Conservation (phyloP, 352 stramenopile species). For the Peronosclerospora sorghi region DNA sequence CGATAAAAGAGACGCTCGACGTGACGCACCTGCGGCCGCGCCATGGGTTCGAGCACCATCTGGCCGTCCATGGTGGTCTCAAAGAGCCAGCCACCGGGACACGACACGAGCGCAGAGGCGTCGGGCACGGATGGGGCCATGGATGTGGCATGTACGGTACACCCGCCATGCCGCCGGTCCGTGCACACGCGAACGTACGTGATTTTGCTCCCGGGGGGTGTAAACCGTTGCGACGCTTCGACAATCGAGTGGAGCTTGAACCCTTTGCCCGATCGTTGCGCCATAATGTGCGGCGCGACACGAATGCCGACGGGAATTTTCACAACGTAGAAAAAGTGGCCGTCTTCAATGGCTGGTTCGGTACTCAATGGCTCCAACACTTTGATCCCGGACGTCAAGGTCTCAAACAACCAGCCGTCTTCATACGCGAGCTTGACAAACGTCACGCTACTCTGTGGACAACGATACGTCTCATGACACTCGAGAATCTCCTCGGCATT, state of each 20-base stretch:
- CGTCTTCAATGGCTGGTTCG: conserved; percentile 52
- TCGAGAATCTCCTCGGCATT: conserved; percentile 80
- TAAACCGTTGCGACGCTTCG: conserved; percentile 74
- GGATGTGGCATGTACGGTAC: conserved; percentile 13
- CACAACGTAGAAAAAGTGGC: conserved; percentile 79
- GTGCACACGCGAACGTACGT: conserved; percentile 77
- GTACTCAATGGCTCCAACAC: conserved; percentile 58
- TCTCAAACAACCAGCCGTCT: conserved; percentile 74
- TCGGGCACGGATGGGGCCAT: too few species aligned
- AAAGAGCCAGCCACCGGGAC: conserved; percentile 75
- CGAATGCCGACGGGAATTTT: conserved; percentile 75
- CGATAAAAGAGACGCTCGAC: conserved; percentile 74
- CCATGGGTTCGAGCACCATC: conserved; percentile 58
- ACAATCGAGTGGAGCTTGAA: conserved; percentile 79
- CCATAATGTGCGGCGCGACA: conserved; percentile 76
- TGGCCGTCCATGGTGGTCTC: conserved; percentile 80
- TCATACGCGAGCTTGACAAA: conserved; percentile 79
- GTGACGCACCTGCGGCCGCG: conserved; percentile 43
- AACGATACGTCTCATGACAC: conserved; percentile 51
- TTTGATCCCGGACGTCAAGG: conserved; percentile 67
- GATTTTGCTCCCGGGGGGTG: conserved; percentile 66
- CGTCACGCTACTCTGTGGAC: conserved; percentile 56
- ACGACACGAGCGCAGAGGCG: conserved; percentile 25
- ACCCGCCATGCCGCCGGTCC: conserved; percentile 36
- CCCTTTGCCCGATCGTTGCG: conserved; percentile 62